Percentiles rank a stretch among this genome's conserved stretches.
phyloP scores from a whole-genome alignment of 2,329 filamentous ascomycete species.

The Podosphaera fusca region DNA sequence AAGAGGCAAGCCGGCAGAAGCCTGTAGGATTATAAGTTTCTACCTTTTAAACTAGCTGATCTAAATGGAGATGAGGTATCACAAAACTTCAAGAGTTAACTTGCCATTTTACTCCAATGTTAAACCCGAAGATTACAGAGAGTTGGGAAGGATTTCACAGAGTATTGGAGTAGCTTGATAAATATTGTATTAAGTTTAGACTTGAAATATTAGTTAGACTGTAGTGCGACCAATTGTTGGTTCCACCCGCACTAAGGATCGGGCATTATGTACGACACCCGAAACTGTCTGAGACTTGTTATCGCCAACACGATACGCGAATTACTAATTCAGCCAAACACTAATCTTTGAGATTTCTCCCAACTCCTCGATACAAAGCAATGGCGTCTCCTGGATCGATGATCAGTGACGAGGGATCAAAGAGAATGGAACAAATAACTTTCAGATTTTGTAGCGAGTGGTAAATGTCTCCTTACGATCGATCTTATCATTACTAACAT shows the following conservation, averaged over 20 bases:
- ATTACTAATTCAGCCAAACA: no score
- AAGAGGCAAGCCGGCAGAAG: constrained; percentile 58
- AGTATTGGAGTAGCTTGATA: no score
- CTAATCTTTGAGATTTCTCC: not conserved
- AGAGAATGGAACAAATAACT: constrained; percentile 55
- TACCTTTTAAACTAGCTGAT: not conserved
- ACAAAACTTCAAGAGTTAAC: not conserved
- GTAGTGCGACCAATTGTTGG: no score
- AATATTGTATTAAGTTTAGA: no score
- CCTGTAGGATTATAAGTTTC: constrained; percentile 19
- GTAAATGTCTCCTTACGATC: constrained; percentile 20
- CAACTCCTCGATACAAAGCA: not conserved
- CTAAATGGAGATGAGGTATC: not conserved
- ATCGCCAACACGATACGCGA: no score
- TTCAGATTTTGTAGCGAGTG: constrained; percentile 98
- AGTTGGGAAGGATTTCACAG: not conserved
- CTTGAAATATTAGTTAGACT: no score
- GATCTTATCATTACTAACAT: constrained; percentile 7
- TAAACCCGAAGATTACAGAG: not conserved
- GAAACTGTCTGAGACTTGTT: no score
- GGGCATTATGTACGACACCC: no score
- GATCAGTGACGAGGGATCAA: constrained; percentile 18
- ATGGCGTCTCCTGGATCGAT: constrained; percentile 35
- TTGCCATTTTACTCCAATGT: not conserved
- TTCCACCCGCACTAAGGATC: no score